Conservation (phyloP, 805 yeast species). For the Komagataella pseudopastoris region DNA sequence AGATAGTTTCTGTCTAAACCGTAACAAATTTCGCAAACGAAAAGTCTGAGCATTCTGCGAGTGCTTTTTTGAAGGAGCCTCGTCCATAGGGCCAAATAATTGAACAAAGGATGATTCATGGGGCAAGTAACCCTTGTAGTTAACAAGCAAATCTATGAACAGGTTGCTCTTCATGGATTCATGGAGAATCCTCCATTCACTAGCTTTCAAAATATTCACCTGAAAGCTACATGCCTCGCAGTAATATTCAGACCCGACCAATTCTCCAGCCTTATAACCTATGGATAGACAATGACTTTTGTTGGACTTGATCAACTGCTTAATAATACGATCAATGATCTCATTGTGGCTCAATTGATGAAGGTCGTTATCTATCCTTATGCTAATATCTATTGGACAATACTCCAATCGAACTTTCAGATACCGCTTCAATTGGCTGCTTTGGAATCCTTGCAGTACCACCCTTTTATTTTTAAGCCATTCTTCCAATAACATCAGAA, state of each 20-base stretch:
- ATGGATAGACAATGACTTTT: constrained; percentile 11
- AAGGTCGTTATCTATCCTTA: constrained; percentile 1
- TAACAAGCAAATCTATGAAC: constrained; percentile 26
- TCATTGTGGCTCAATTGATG: neutral
- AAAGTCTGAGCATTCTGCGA: neutral
- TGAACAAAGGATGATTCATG: neutral
- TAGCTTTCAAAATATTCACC: constrained; percentile 24
- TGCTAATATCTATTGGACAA: constrained; percentile 1
- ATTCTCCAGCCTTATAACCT: constrained; percentile 27
- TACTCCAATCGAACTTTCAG: neutral
- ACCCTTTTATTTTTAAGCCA: neutral
- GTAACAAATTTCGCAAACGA: neutral
- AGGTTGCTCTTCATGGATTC: constrained; percentile 21
- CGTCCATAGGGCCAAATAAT: neutral
- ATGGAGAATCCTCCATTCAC: constrained; percentile 29
- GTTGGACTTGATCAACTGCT: constrained; percentile 20
- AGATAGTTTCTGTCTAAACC: neutral
- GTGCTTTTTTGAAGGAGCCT: neutral
- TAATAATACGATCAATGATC: constrained; percentile 12
- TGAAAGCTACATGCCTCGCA: constrained; percentile 23
- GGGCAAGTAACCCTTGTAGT: constrained; percentile 15
- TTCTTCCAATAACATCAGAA: neutral
- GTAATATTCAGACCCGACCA: constrained; percentile 14
- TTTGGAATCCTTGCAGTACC: neutral
- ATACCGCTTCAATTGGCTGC: neutral